These are phyloP conservation scores for Wallacemonas sp. DNA, from an alignment of 208 protist genomes.

Conservation along the genomic window DNA sequence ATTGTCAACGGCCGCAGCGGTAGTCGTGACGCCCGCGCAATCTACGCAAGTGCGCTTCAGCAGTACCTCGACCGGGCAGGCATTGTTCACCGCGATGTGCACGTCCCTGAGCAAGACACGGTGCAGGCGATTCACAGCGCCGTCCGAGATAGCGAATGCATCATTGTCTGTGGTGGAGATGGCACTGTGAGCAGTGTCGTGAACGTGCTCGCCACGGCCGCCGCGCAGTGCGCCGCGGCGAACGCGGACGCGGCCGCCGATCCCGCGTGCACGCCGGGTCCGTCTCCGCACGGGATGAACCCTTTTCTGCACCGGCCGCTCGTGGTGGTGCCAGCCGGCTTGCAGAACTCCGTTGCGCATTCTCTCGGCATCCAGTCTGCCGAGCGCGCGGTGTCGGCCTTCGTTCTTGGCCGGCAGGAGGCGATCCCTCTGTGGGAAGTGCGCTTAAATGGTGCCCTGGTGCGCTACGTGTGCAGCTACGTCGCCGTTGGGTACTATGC, in stretches of 20 bases:
- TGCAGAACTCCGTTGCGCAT: conserved; percentile 76
- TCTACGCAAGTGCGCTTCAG: conserved; percentile 52
- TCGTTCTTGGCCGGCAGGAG: conserved; percentile 53
- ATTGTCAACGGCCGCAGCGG: conserved; percentile 79
- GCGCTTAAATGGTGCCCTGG: conserved; percentile 23
- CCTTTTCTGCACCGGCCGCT: conserved; percentile 33
- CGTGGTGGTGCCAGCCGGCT: conserved; percentile 63
- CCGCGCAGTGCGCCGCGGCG: neutral
- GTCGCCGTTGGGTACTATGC: conserved; percentile 61
- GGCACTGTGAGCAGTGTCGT: conserved; percentile 73
- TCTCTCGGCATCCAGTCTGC: conserved; percentile 65
- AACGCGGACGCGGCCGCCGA: neutral
- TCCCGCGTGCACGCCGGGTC: neutral
- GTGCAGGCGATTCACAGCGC: conserved; percentile 17
- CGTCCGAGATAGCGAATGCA: conserved; percentile 29
- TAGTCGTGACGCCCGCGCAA: conserved; percentile 30
- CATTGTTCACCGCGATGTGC: conserved; percentile 61
- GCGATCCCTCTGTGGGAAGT: conserved; percentile 73
- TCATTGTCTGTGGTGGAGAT: conserved; percentile 74
- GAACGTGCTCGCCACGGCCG: conserved; percentile 42
- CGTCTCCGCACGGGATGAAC: neutral
- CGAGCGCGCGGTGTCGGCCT: conserved; percentile 57
- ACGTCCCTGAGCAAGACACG: conserved; percentile 41
- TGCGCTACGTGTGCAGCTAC: conserved; percentile 72
- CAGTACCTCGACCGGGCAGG: conserved; percentile 67